A percentile compares a stretch with the other conserved stretches of the same genome.
Conservation (phyloP, 169 alveolate species). For the Cryptosporidium ryanae region DNA sequence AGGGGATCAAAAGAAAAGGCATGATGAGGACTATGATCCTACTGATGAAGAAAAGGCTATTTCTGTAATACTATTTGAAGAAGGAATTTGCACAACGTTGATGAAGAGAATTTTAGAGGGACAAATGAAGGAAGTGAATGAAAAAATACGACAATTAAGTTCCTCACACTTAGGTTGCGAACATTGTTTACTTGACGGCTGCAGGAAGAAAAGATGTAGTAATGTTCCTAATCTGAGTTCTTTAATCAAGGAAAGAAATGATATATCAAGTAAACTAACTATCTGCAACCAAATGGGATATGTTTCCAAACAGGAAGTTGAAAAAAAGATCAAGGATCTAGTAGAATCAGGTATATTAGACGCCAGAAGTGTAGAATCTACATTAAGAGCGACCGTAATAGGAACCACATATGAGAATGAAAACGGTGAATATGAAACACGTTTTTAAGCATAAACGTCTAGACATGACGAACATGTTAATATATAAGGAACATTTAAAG, state of each 20-base stretch:
- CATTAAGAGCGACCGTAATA: no score
- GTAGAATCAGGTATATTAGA: no score
- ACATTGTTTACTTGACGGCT: slow-evolving; percentile 19
- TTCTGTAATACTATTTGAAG: slow-evolving; percentile 12
- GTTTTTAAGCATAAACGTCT: no score
- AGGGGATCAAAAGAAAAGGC: neutral
- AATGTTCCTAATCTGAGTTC: neutral
- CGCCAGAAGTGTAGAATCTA: no score
- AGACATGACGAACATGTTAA: no score
- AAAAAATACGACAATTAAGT: neutral
- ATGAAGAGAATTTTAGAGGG: slow-evolving; percentile 9
- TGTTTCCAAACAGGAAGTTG: no score
- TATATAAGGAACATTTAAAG: no score
- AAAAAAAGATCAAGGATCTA: no score
- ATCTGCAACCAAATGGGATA: slow-evolving; percentile 9
- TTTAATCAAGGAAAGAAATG: neutral
- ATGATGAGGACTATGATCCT: neutral
- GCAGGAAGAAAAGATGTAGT: slow-evolving; percentile 15
- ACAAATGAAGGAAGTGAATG: neutral
- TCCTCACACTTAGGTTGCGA: slow-evolving; percentile 24
- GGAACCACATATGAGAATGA: no score
- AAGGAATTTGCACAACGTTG: slow-evolving; percentile 26
- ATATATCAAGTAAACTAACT: neutral
- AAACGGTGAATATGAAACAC: no score
- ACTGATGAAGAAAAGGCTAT: slow-evolving; percentile 4